Evolutionary conservation across 805 yeast genomes (phyloP).

Genomic region (Wickerhamiella alocasiicola): DNA sequence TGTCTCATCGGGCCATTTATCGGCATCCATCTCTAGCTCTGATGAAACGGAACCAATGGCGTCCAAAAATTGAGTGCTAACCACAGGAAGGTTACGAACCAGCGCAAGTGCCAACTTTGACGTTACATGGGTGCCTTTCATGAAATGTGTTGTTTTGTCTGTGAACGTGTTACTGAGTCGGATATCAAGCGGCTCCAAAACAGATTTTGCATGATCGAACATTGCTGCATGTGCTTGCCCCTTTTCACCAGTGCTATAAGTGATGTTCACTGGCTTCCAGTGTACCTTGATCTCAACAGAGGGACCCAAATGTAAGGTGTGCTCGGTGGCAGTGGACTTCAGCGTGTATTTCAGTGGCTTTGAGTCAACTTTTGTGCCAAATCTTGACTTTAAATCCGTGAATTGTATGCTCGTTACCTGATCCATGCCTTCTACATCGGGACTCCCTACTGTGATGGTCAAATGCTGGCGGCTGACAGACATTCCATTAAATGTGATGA

Average conservation of each 20-base stretch:
- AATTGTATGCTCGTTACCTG: conserved; percentile 14
- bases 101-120: conserved; percentile 28
- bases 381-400: conserved; percentile 22
- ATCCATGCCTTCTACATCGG: neutral
- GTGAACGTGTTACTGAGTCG: conserved; percentile 19
- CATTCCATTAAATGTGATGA: conserved; percentile 16
- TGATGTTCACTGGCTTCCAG: conserved; percentile 23
- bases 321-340: conserved; percentile 9
- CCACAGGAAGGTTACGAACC: conserved; percentile 25
- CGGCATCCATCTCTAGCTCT: conserved; percentile 17
- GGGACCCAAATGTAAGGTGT: conserved; percentile 19
- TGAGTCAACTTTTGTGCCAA: conserved; percentile 19
- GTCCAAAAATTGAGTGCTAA: conserved; percentile 20
- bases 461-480: conserved; percentile 24
- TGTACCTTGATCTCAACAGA: conserved; percentile 13
- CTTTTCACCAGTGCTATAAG: conserved; percentile 20
- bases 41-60: conserved; percentile 17
- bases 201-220: conserved; percentile 12
- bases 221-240: conserved; percentile 15
- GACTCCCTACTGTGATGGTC: conserved; percentile 9
- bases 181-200: conserved; percentile 24
- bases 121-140: conserved; percentile 22
- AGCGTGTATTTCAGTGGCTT: neutral
- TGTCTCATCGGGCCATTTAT: conserved; percentile 21
- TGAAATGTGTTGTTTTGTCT: conserved; percentile 23